A percentile compares a stretch with the other conserved stretches of the same genome.
Conservation (phyloP, 2,329 filamentous ascomycete genomes). For the Keithomyces neogunnii region DNA sequence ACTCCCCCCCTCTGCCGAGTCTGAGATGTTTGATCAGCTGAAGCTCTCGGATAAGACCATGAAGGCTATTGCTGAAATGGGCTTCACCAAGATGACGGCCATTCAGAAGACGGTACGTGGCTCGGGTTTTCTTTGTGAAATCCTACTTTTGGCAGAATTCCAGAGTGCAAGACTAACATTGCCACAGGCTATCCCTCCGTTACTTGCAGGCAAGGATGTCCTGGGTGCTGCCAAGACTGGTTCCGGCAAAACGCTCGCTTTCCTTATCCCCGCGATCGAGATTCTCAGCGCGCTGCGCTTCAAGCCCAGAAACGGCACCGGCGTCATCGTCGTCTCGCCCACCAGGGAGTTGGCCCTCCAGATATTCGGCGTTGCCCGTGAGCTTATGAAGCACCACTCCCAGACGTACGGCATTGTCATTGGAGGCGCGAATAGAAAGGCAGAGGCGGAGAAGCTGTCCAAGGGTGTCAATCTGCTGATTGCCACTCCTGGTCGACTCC, state of each 20-base stretch:
- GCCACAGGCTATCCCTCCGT: constrained; percentile 63
- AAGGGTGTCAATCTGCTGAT: constrained; percentile 95
- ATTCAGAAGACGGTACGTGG: constrained; percentile 61
- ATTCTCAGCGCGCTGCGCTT: constrained; percentile 85
- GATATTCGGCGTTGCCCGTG: constrained; percentile 89
- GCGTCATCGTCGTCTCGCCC: constrained; percentile 85
- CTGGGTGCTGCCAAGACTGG: constrained; percentile 94
- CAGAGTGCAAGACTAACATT: not conserved
- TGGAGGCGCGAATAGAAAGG: constrained; percentile 81
- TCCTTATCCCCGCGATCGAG: constrained; percentile 89
- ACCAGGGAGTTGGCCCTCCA: constrained; percentile 91
- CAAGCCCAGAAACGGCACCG: constrained; percentile 90
- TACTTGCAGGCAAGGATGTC: constrained; percentile 84
- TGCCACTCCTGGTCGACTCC: constrained; percentile 82
- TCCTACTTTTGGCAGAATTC: not conserved
- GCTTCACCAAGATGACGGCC: constrained; percentile 90
- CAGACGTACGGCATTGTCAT: constrained; percentile 94
- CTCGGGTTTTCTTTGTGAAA: not conserved
- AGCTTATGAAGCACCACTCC: constrained; percentile 90
- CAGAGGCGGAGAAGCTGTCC: constrained; percentile 85
- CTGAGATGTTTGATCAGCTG: constrained; percentile 69
- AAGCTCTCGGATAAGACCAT: constrained; percentile 83
- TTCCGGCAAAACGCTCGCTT: constrained; percentile 90
- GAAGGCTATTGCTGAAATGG: constrained; percentile 83
- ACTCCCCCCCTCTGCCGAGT: constrained; percentile 50